A percentile compares a stretch with the other conserved stretches of the same genome.
Evolutionary conservation across 345 rosid genomes (phyloP).

Genomic region (Gossypium herbaceum): DNA sequence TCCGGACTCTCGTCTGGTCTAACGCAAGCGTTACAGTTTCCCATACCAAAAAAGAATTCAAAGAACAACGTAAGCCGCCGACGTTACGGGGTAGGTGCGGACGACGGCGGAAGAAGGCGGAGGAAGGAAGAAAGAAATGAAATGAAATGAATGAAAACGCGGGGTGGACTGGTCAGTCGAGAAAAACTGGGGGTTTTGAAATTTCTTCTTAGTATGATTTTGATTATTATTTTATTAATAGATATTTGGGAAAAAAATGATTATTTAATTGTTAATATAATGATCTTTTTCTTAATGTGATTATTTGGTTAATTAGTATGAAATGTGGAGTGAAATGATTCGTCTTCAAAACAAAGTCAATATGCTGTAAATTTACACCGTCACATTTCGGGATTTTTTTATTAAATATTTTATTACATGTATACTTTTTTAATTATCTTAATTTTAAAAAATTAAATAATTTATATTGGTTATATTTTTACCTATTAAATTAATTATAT

Average conservation of each 20-base stretch:
- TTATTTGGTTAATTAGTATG: not conserved
- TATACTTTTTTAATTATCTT: no score
- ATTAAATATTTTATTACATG: no score
- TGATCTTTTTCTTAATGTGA: not conserved
- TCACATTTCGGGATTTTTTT: no score
- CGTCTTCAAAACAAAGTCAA: not conserved
- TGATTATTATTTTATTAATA: not conserved
- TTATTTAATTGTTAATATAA: not conserved
- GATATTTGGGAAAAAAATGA: not conserved
- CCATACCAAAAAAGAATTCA: constrained; percentile 40
- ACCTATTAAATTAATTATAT: no score
- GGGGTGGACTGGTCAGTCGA: constrained; percentile 38
- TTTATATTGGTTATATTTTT: no score
- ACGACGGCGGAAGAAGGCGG: not conserved
- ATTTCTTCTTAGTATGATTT: not conserved
- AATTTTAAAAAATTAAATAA: no score
- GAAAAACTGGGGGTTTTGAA: constrained; percentile 39
- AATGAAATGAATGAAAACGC: constrained; percentile 43
- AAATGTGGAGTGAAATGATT: not conserved
- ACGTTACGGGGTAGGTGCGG: not conserved
- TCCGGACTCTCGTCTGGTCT: constrained; percentile 44
- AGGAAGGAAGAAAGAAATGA: constrained; percentile 10
- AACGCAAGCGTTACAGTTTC: constrained; percentile 88
- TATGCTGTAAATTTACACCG: no score
- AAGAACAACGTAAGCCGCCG: not conserved